Evolutionary conservation across 2,329 filamentous ascomycete species (phyloP).

Genomic region (Verticillium tricorpus): DNA sequence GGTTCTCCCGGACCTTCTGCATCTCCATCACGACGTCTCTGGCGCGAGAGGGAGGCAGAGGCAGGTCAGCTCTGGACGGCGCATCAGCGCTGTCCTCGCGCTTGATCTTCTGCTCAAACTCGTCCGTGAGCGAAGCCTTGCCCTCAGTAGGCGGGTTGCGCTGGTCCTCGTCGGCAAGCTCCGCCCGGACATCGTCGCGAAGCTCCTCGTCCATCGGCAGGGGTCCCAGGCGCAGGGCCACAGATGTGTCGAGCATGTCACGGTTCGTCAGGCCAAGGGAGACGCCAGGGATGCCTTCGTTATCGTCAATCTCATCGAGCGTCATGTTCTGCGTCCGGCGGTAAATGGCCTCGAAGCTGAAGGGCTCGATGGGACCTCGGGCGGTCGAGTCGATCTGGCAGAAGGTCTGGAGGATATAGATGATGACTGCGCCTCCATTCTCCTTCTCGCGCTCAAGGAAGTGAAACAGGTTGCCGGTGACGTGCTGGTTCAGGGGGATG

Average conservation of each 20-base stretch:
- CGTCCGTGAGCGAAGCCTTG: slow-evolving; percentile 71
- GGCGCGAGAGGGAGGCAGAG: slow-evolving; percentile 81
- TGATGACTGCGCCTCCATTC: slow-evolving; percentile 73
- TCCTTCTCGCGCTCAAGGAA: slow-evolving; percentile 85
- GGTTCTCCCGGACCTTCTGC: slow-evolving; percentile 86
- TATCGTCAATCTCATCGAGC: slow-evolving; percentile 57
- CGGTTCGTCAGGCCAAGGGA: slow-evolving; percentile 59
- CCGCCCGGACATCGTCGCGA: slow-evolving; percentile 79
- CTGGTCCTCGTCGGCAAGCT: slow-evolving; percentile 81
- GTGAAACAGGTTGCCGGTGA: slow-evolving; percentile 77
- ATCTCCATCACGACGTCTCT: slow-evolving; percentile 93
- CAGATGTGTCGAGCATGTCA: slow-evolving; percentile 52
- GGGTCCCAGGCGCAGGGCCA: slow-evolving; percentile 69
- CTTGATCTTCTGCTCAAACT: slow-evolving; percentile 85
- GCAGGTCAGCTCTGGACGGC: slow-evolving; percentile 72
- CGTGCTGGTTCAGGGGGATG: slow-evolving; percentile 80
- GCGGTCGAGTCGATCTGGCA: slow-evolving; percentile 55
- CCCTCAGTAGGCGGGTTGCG: slow-evolving; percentile 68
- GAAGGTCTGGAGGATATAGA: slow-evolving; percentile 62
- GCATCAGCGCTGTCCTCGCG: slow-evolving; percentile 83
- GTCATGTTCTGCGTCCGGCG: slow-evolving; percentile 55
- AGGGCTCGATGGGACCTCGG: slow-evolving; percentile 60
- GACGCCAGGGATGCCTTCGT: slow-evolving; percentile 60
- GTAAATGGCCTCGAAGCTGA: slow-evolving; percentile 57
- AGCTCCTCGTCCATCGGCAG: slow-evolving; percentile 80